phyloP scores from a whole-genome alignment of 192 early-diverging fungal genomes.

The Backusella parvicylindrica region DNA sequence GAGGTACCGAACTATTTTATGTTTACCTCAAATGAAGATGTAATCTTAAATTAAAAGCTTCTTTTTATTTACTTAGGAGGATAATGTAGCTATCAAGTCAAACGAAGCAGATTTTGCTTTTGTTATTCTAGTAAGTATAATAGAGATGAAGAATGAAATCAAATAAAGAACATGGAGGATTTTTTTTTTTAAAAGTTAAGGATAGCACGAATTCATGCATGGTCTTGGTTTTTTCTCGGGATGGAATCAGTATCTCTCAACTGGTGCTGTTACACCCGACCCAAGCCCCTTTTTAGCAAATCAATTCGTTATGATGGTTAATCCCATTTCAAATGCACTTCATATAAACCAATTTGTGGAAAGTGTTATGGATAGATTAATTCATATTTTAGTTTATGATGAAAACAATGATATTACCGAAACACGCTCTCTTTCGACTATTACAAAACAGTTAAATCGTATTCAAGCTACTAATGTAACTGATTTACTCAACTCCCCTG shows the following conservation, averaged over 20 bases:
- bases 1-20: not conserved
- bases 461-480: not conserved
- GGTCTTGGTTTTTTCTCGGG: conserved; percentile 36
- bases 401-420: not conserved
- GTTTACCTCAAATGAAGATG: not conserved
- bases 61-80: conserved; percentile 10
- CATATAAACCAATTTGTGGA: conserved; percentile 20
- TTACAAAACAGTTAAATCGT: not conserved
- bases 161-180: not conserved
- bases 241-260: conserved; percentile 20
- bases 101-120: conserved; percentile 39
- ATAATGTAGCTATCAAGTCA: conserved; percentile 3
- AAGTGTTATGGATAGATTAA: conserved; percentile 26
- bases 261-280: conserved; percentile 28
- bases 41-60: not conserved
- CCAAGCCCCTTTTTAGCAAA: conserved; percentile 10
- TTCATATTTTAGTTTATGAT: conserved; percentile 15
- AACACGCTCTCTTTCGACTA: not conserved
- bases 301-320: conserved; percentile 2
- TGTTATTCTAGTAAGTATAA: conserved; percentile 27
- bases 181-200: not conserved
- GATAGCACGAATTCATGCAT: conserved; percentile 39
- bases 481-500: not conserved
- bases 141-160: not conserved
- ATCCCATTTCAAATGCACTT: not conserved